These are phyloP conservation scores for Stachybotrys chlorohalonatus DNA, from an alignment of 2,329 filamentous ascomycete species.

Conservation along the genomic window DNA sequence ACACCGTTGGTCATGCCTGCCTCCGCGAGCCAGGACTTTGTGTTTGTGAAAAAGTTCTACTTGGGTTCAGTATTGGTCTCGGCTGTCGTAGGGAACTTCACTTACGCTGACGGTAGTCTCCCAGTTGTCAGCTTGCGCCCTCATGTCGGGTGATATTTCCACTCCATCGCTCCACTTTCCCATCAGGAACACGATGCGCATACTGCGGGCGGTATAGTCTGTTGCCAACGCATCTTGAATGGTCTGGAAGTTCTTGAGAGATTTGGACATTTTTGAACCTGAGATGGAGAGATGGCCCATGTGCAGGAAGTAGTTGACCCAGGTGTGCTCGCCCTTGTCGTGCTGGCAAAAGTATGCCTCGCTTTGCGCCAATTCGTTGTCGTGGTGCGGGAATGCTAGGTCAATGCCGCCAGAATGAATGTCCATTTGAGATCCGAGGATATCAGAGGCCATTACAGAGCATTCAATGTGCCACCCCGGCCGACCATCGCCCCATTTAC, in stretches of 20 bases:
- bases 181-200: conserved; percentile 81
- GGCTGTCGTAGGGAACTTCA: conserved; percentile 1
- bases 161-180: conserved; percentile 86
- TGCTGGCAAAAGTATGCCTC: conserved; percentile 68
- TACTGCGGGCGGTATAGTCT: conserved; percentile 65
- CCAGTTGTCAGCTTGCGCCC: conserved; percentile 66
- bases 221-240: conserved; percentile 70
- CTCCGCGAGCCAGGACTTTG: conserved; percentile 44
- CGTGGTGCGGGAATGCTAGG: conserved; percentile 83
- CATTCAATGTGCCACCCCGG: conserved; percentile 98
- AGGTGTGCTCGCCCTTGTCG: conserved; percentile 51
- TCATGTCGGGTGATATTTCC: conserved; percentile 79
- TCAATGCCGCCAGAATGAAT: conserved; percentile 92
- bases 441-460: conserved; percentile 86
- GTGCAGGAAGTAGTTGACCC: conserved; percentile 94
- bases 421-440: conserved; percentile 79
- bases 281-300: conserved; percentile 84
- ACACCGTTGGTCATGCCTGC: conserved; percentile 24
- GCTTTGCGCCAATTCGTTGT: conserved; percentile 85
- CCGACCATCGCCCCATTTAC: conserved; percentile 76
- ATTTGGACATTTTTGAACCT: conserved; percentile 94
- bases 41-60: conserved; percentile 50
- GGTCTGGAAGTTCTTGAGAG: conserved; percentile 90
- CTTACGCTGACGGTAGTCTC: conserved; percentile 65
- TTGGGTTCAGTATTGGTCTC: conserved; percentile 7